These are phyloP conservation scores for Suillus tomentosus DNA, from an alignment of 768 basidiomycete species.

Conservation along the genomic window DNA sequence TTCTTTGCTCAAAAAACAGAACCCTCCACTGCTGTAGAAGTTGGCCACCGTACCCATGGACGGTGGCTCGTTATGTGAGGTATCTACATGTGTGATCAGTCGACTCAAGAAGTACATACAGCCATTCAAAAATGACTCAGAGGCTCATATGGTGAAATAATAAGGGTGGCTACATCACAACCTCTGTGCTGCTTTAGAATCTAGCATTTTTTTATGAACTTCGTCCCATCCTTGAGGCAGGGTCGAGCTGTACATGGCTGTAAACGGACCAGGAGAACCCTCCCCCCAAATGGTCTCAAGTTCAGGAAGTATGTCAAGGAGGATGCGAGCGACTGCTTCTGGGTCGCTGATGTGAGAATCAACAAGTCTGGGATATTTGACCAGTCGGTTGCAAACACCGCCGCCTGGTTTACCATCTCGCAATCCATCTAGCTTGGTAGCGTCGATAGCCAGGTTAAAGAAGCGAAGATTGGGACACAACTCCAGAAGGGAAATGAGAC, in stretches of 20 bases:
- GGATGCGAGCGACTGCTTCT: constrained; percentile 5
- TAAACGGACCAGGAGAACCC: not conserved
- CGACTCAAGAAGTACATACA: not conserved
- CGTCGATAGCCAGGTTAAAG: constrained; percentile 8
- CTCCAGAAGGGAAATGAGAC: constrained; percentile 6
- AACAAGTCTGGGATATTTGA: constrained; percentile 1
- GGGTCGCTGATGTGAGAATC: constrained; percentile 9
- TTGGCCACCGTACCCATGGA: not conserved
- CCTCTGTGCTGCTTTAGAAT: not conserved
- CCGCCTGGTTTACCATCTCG: constrained; percentile 3
- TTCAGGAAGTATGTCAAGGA: constrained; percentile 10
- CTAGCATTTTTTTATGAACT: not conserved
- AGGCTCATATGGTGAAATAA: not conserved
- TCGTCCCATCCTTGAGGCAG: not conserved
- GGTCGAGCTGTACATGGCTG: not conserved
- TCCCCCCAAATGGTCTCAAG: not conserved
- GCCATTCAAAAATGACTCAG: no score
- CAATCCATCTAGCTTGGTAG: constrained; percentile 6
- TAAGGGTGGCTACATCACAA: not conserved
- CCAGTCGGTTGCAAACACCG: constrained; percentile 9
- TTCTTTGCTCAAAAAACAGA: not conserved
- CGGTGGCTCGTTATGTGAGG: not conserved
- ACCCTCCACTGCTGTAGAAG: not conserved
- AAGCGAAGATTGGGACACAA: constrained; percentile 7
- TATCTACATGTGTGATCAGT: not conserved